A percentile compares a stretch with the other conserved stretches of the same genome.
Evolutionary conservation across 2,329 filamentous ascomycete species (phyloP).

Genomic region (Ceratocystiopsis sp.): DNA sequence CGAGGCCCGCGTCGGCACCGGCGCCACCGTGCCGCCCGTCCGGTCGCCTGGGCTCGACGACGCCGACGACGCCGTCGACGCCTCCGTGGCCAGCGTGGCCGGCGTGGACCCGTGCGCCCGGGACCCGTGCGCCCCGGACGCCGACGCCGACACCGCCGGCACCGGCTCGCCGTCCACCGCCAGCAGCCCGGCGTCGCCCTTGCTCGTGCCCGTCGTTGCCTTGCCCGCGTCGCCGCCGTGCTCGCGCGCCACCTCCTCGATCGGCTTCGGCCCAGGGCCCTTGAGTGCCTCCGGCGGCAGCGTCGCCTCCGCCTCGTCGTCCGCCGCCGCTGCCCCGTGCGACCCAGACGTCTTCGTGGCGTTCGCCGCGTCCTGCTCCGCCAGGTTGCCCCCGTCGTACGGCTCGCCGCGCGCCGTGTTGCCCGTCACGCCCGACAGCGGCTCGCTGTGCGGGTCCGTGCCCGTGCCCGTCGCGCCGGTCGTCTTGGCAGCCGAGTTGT

Average conservation of each 20-base stretch:
- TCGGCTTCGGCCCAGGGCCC: conserved; percentile 25
- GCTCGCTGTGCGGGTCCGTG: conserved; percentile 34
- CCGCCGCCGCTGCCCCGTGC: too few relatives aligned
- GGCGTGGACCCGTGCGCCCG: too few relatives aligned
- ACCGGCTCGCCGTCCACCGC: not conserved
- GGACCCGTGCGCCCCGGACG: too few relatives aligned
- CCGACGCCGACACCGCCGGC: too few relatives aligned
- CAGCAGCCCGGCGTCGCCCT: not conserved
- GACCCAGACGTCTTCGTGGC: too few relatives aligned
- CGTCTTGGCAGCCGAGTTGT: not conserved
- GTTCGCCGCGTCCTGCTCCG: conserved; percentile 2
- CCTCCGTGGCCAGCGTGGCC: not conserved
- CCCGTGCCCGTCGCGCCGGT: conserved; percentile 12
- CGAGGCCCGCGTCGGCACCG: too few relatives aligned
- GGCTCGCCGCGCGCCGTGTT: conserved; percentile 52
- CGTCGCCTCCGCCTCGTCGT: too few relatives aligned
- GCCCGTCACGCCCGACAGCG: conserved; percentile 53
- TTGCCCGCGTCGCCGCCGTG: conserved; percentile 10
- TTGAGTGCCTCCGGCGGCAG: conserved; percentile 12
- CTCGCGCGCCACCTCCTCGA: conserved; percentile 20
- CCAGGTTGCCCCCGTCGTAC: conserved; percentile 57
- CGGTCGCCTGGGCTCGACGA: conserved; percentile 21
- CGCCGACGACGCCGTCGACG: conserved; percentile 2
- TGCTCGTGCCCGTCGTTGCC: too few relatives aligned
- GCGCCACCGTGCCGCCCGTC: conserved; percentile 21